Base-by-base conservation (phyloP, 1,284 basidiomycete genomes). In the Ganoderma resinaceum region DNA sequence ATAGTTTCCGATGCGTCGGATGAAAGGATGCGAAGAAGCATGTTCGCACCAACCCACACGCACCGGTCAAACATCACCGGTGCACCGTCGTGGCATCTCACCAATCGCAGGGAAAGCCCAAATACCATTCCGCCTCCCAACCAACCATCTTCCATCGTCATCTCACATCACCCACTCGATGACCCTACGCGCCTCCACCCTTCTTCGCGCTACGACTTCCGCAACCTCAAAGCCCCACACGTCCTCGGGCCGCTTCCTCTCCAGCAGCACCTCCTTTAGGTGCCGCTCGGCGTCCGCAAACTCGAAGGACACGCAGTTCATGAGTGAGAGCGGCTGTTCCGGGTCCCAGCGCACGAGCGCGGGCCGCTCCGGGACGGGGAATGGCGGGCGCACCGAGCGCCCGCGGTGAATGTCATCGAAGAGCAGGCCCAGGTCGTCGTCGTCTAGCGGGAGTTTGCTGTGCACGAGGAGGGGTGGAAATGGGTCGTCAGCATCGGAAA, bases 341-440 rank as follows among this genome's bases (percentile, higher is more conserved):
- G 87, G 84, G 75, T 95, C 89, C 96, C 96, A 98, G 46, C 95
- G 85, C n/a, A 93, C 85, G 7, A 95, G 81, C 6, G 87, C 86
- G 0, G 94, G 91, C 53, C 89, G 85, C 9, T 86, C 81, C n/a
- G 93, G 90, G 16, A 95, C 86, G 8, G 86, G 81, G 69, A 92
- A 86, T 0, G 94, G 93, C 3, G 95, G 94, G 42, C 97, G 81
- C 18, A 91, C 84, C 1, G 92, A 93, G 55, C 95, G 89, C 0
- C 95, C 94, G 33, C 92, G 87, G 78, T 94, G 84, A 18, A 98
- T 78, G 76, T 98, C 96, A 76, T 98, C 97, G 75, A 95, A 95
- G 64, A 98, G 80, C 57, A 95, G 85, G 0, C 87, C 87, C 43
- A 95, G 87, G 72, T 98, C 96, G 62, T 94, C 91, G 73, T 92